These are phyloP conservation scores for Gaultheria prostrata DNA, from an alignment of 148 eudicot species.

Conservation along the genomic window DNA sequence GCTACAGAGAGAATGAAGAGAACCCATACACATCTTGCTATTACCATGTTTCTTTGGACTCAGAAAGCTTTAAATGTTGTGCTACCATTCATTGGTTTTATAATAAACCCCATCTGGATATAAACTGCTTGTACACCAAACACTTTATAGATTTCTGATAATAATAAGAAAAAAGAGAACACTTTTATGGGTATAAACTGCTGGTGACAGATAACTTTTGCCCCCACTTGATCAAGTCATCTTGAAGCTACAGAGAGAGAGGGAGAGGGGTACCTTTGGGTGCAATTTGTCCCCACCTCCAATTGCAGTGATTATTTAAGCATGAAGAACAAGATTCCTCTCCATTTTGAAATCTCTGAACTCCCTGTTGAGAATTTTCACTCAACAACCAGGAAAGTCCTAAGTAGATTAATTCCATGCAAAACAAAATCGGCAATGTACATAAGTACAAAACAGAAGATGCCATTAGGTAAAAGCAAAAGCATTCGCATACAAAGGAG, in stretches of 20 bases:
- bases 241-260: background rate
- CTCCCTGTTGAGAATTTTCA: background rate
- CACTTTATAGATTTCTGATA: background rate
- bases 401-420: background rate
- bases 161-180: too few species aligned
- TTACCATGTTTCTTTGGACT: background rate
- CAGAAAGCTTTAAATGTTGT: background rate
- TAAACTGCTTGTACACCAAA: background rate
- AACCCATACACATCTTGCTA: background rate
- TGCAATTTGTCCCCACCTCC: conserved; percentile 14
- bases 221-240: background rate
- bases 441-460: background rate
- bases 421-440: background rate
- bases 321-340: background rate
- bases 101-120: background rate
- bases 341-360: background rate
- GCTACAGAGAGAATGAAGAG: conserved; percentile 11
- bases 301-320: background rate
- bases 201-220: background rate
- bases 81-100: conserved; percentile 1
- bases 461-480: background rate
- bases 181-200: too few species aligned
- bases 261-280: background rate
- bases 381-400: background rate
- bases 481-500: background rate